phyloP scores from a whole-genome alignment of 2,329 filamentous ascomycete species.

The Ceratocystis colombiana region DNA sequence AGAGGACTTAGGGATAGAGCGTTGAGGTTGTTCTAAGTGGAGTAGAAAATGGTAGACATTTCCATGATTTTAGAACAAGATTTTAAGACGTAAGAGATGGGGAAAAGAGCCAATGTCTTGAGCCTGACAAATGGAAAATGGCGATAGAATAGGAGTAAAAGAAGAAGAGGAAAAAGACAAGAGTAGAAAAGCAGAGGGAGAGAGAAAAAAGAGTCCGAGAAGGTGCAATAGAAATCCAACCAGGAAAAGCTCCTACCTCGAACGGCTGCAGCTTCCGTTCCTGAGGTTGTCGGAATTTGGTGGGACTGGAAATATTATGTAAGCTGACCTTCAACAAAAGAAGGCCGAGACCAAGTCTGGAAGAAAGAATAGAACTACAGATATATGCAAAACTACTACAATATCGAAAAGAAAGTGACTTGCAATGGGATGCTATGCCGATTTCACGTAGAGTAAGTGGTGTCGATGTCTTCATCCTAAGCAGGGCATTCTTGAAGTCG shows the following conservation, averaged over 20 bases:
- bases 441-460: too few species aligned
- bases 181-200: background rate
- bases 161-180: background rate
- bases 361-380: background rate
- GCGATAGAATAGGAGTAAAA: background rate
- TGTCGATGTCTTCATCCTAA: too few species aligned
- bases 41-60: background rate
- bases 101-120: background rate
- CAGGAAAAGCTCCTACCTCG: background rate
- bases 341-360: background rate
- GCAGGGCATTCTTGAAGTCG: background rate
- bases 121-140: too few species aligned
- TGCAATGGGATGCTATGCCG: too few species aligned
- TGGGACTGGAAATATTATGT: conserved; percentile 11
- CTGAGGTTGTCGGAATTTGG: background rate
- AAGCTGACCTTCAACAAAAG: background rate
- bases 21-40: background rate
- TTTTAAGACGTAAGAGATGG: background rate
- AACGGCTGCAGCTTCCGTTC: background rate
- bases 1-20: background rate
- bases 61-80: background rate
- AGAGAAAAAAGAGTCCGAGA: background rate
- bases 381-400: background rate
- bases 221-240: background rate
- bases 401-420: too few species aligned